phyloP scores from a whole-genome alignment of 306 rosid genomes.

The Cucurbita moschata region DNA sequence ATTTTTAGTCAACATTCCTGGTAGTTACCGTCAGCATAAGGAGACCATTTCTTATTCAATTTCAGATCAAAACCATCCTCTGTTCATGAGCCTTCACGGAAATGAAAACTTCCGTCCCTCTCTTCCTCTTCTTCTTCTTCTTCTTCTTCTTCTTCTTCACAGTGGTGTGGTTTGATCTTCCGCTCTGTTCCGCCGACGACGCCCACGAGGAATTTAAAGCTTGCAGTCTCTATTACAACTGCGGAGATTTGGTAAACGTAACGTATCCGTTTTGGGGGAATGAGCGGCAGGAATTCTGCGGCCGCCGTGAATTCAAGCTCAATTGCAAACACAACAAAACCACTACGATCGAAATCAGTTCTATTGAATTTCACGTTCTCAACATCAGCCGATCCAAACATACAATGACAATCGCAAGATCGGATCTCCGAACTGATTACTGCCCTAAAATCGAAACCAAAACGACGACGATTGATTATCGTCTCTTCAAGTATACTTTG shows the following conservation, averaged over 20 bases:
- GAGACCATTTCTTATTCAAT: background rate
- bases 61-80: background rate
- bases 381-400: rapidly evolving
- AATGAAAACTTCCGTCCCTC: background rate
- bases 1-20: background rate
- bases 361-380: background rate
- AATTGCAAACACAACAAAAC: rapidly evolving
- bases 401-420: slow-evolving; percentile 11
- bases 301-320: background rate
- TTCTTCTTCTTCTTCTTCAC: background rate
- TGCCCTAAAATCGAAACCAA: background rate
- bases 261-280: slow-evolving; percentile 28
- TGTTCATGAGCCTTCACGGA: background rate
- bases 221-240: slow-evolving; percentile 8
- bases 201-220: background rate
- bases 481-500: background rate
- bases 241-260: slow-evolving; percentile 8
- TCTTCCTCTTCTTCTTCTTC: background rate
- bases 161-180: background rate
- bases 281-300: background rate
- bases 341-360: slow-evolving; percentile 1
- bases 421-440: background rate
- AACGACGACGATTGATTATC: background rate
- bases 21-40: background rate
- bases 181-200: background rate